phyloP scores from a whole-genome alignment of 352 stramenopile genomes.

The Globisporangium paroecandrum region DNA sequence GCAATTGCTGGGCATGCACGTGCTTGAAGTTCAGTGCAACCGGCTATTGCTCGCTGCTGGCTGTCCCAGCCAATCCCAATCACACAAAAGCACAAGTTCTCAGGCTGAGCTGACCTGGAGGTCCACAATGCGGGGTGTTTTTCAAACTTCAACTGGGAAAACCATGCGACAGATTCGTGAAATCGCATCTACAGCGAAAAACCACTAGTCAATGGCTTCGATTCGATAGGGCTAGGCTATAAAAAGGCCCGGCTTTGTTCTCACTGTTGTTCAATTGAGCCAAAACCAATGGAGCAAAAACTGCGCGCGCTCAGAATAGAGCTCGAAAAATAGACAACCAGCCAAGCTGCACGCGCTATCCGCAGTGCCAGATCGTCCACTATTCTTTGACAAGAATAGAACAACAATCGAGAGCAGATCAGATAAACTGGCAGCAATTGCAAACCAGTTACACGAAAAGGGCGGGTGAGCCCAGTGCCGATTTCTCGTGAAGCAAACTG shows the following conservation, averaged over 20 bases:
- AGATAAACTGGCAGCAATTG: neutral
- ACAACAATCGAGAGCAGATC: neutral
- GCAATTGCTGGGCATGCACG: no score
- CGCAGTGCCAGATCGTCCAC: neutral
- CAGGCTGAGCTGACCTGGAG: neutral
- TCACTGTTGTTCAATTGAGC: neutral
- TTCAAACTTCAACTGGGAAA: constrained; percentile 1
- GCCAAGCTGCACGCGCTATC: neutral
- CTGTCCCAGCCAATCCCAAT: neutral
- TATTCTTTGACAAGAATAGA: neutral
- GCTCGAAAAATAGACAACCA: neutral
- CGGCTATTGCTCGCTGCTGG: neutral
- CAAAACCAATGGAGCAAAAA: neutral
- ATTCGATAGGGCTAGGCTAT: neutral
- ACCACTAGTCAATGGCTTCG: neutral
- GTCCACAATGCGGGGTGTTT: neutral
- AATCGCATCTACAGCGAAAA: neutral
- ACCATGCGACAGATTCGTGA: neutral
- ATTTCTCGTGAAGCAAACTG: neutral
- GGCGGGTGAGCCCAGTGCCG: neutral
- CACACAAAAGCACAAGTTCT: neutral
- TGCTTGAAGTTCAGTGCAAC: constrained; percentile 1
- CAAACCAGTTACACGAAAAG: neutral
- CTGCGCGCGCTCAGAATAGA: neutral
- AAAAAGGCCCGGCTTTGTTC: neutral